Conservation (phyloP, 768 basidiomycete genomes). For the Grammothele lineata region DNA sequence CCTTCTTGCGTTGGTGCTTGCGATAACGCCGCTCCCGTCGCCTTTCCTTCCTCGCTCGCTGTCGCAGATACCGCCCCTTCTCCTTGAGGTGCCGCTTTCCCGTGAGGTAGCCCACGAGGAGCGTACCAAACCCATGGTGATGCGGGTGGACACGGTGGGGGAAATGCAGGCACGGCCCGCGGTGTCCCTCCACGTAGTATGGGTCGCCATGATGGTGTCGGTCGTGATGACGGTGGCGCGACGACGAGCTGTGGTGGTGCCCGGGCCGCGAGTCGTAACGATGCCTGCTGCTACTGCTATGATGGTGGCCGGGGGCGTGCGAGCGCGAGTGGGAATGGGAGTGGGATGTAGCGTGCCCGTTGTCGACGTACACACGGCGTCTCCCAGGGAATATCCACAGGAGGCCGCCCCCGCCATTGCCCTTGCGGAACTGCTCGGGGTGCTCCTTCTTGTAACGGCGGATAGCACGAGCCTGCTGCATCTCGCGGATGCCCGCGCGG, state of each 20-base stretch:
- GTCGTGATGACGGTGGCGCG: too few species aligned
- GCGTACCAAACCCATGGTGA: slow-evolving; percentile 19
- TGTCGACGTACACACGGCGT: not conserved
- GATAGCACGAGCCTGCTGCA: slow-evolving; percentile 47
- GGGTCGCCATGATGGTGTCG: slow-evolving; percentile 8
- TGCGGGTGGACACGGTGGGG: slow-evolving; percentile 19
- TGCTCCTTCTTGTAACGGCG: slow-evolving; percentile 27
- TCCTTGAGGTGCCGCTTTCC: slow-evolving; percentile 9
- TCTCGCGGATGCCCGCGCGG: slow-evolving; percentile 62
- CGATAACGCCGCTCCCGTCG: slow-evolving; percentile 16
- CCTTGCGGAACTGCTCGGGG: slow-evolving; percentile 19
- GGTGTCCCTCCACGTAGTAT: slow-evolving; percentile 10
- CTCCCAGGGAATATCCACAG: slow-evolving; percentile 27
- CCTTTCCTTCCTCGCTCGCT: slow-evolving; percentile 14
- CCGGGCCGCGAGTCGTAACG: too few species aligned
- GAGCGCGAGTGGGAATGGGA: not conserved
- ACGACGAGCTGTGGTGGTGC: too few species aligned
- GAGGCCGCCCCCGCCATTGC: slow-evolving; percentile 17
- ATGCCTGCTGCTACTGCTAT: slow-evolving; percentile 1
- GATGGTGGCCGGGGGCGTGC: slow-evolving; percentile 3
- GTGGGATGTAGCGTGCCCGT: not conserved
- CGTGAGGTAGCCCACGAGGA: slow-evolving; percentile 15
- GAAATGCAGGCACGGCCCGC: slow-evolving; percentile 20
- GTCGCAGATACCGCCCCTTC: slow-evolving; percentile 9
- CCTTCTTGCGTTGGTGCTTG: slow-evolving; percentile 10